Base-by-base conservation (phyloP, 306 rosid genomes). In the Lathyrus sativus region DNA sequence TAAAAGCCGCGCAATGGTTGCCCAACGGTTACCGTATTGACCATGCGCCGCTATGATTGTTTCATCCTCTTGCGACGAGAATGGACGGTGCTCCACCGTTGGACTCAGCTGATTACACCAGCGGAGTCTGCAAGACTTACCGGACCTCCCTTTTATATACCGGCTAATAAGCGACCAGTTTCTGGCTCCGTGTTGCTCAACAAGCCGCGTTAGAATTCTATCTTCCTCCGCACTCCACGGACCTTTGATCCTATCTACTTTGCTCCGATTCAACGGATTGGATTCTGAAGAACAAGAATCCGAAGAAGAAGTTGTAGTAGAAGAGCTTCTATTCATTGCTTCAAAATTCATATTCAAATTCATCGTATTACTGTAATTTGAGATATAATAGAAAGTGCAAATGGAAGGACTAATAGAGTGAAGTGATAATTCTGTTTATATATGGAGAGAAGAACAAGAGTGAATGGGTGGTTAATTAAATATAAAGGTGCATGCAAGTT, bases 41-140 rank as follows among this genome's bases (percentile, higher is more conserved):
- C 85, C 80, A 10, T 90, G 99, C 0, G 99, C 99, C 0, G 88
- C 89, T 14, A 88, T 45, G 50, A 95, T 95, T 45, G 95, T 64
- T 2, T 87, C 83, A 38, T 90, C 99, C 83, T 95, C 99, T 2
- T 89, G 82, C 1, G 79, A 64, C 0, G 99, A 88, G 42, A 95
- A 95, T 0, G 99, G 95, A 0, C 91, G 84, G 84, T 88, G 99
- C 71, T 95, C 82, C 9, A 95, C 99, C 54, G 67, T 64, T 2
- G 99, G 99, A 60, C 99, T 85, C 11, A 95, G 85, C 81, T 95
- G 99, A 70, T 95, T 95, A 62, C 97, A 95, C 99, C 99, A 95
- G 26, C 99, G 72, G 0, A 95, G 97, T 38, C 97, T 49, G 73
- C 99, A 95, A 0, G 99, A 95, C 70, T 95, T 95, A 0, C 99